These are phyloP conservation scores for Ampelomyces quisqualis DNA, from an alignment of 2,329 filamentous ascomycete species.

Conservation along the genomic window DNA sequence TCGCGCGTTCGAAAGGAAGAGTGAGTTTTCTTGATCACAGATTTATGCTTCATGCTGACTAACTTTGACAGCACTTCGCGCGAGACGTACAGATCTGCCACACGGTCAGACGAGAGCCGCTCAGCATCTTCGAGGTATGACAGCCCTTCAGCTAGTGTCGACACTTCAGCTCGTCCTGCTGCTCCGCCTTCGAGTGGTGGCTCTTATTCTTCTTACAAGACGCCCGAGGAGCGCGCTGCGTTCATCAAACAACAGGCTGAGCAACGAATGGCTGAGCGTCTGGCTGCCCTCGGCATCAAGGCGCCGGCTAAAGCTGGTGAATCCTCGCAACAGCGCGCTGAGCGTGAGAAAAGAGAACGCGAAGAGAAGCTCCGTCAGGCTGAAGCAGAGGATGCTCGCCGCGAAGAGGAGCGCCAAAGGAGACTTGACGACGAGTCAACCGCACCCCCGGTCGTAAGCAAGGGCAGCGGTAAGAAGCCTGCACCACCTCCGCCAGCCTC, in stretches of 20 bases:
- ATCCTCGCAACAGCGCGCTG: constrained; percentile 76
- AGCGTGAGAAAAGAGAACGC: constrained; percentile 83
- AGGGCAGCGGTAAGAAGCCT: constrained; percentile 51
- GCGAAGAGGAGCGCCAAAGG: constrained; percentile 83
- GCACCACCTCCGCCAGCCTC: constrained; percentile 71
- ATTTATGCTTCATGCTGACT: constrained; percentile 7
- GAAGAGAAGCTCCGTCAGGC: constrained; percentile 85
- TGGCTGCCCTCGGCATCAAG: constrained; percentile 90
- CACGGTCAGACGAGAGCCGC: constrained; percentile 41
- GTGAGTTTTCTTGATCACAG: constrained; percentile 39
- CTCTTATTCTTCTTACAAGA: constrained; percentile 81
- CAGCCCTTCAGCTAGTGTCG: constrained; percentile 50
- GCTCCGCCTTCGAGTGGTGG: constrained; percentile 58
- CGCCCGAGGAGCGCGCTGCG: constrained; percentile 87
- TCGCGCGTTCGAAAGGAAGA: constrained; percentile 67
- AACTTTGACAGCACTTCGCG: constrained; percentile 26
- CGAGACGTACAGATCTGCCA: constrained; percentile 43
- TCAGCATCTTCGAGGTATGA: constrained; percentile 49
- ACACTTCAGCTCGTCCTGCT: constrained; percentile 57
- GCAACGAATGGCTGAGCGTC: constrained; percentile 91
- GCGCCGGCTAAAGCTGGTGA: constrained; percentile 77
- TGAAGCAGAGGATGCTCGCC: constrained; percentile 87
- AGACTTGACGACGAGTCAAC: constrained; percentile 76
- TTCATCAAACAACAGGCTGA: constrained; percentile 98
- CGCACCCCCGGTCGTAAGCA: constrained; percentile 57